Conservation (phyloP, 768 basidiomycete species). For the Psilocybe sp. region DNA sequence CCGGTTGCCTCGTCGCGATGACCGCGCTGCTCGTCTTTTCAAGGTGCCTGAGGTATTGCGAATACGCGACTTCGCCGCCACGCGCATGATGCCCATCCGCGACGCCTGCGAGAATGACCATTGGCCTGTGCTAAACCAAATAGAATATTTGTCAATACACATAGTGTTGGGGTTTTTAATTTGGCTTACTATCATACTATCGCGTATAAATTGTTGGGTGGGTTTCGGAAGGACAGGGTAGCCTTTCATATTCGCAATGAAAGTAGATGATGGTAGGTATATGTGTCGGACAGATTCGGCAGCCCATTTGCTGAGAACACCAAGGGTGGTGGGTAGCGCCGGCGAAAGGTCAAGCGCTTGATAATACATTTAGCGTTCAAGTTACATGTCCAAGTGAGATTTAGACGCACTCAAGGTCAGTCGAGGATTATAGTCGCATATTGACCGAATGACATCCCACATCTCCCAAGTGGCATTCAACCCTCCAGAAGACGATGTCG, state of each 20-base stretch:
- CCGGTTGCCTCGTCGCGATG: slow-evolving; percentile 59
- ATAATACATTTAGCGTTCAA: slow-evolving; percentile 4
- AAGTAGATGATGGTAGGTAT: slow-evolving; percentile 85
- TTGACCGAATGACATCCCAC: slow-evolving; percentile 92
- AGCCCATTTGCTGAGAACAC: slow-evolving; percentile 82
- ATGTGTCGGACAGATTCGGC: slow-evolving; percentile 91
- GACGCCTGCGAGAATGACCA: slow-evolving; percentile 76
- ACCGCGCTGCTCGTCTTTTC: slow-evolving; percentile 74
- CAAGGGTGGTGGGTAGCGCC: slow-evolving; percentile 76
- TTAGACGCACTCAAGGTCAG: slow-evolving; percentile 62
- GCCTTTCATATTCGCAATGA: slow-evolving; percentile 93
- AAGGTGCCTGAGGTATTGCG: slow-evolving; percentile 83
- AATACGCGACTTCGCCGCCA: slow-evolving; percentile 86
- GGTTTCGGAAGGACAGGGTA: slow-evolving; percentile 96
- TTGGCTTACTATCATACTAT: slow-evolving; percentile 76
- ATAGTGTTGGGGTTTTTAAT: slow-evolving; percentile 1
- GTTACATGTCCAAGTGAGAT: slow-evolving; percentile 6
- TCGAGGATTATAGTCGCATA: slow-evolving; percentile 81
- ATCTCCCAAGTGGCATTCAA: slow-evolving; percentile 91
- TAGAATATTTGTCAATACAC: slow-evolving; percentile 13
- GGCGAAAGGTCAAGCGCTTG: slow-evolving; percentile 90
- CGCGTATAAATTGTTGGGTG: slow-evolving; percentile 86
- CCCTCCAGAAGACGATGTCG: slow-evolving; percentile 39
- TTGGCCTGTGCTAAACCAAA: slow-evolving; percentile 74
- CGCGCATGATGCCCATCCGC: slow-evolving; percentile 60